phyloP scores from a whole-genome alignment of 208 protist genomes.

The Trypanosoma rangeli region DNA sequence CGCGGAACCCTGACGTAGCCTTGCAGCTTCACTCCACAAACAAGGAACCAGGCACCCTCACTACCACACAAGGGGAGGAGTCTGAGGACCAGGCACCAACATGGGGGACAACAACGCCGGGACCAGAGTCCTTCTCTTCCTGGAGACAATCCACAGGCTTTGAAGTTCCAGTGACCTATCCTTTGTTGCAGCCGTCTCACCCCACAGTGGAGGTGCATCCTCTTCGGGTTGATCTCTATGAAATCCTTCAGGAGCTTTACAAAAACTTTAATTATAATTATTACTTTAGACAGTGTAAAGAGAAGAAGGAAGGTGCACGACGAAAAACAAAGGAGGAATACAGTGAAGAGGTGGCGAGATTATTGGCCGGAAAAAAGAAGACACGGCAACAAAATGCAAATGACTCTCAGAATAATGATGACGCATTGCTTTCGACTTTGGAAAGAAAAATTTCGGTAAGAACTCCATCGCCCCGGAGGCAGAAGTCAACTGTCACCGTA shows the following conservation, averaged over 20 bases:
- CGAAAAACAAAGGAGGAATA: slow-evolving; percentile 49
- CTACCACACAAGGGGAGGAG: neutral
- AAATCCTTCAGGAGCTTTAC: slow-evolving; percentile 64
- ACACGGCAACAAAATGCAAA: neutral
- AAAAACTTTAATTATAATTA: slow-evolving; percentile 63
- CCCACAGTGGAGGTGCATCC: slow-evolving; percentile 18
- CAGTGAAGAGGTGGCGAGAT: slow-evolving; percentile 39
- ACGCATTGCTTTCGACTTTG: neutral
- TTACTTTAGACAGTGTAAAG: slow-evolving; percentile 46
- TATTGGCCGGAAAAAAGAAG: slow-evolving; percentile 6
- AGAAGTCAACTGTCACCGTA: neutral
- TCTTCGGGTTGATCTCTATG: slow-evolving; percentile 50
- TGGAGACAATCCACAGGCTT: neutral
- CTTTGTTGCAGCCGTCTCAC: neutral
- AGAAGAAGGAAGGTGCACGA: neutral
- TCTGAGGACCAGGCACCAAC: neutral
- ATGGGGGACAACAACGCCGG: neutral
- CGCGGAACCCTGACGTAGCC: neutral
- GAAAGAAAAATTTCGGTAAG: neutral
- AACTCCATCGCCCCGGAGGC: neutral
- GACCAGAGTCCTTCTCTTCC: neutral
- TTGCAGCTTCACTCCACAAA: neutral
- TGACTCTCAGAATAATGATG: neutral
- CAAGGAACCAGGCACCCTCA: neutral
- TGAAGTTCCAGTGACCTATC: neutral